Percentiles rank a stretch among this genome's conserved stretches.
Evolutionary conservation across 768 basidiomycete species (phyloP).

Genomic region (Collybia nuda): DNA sequence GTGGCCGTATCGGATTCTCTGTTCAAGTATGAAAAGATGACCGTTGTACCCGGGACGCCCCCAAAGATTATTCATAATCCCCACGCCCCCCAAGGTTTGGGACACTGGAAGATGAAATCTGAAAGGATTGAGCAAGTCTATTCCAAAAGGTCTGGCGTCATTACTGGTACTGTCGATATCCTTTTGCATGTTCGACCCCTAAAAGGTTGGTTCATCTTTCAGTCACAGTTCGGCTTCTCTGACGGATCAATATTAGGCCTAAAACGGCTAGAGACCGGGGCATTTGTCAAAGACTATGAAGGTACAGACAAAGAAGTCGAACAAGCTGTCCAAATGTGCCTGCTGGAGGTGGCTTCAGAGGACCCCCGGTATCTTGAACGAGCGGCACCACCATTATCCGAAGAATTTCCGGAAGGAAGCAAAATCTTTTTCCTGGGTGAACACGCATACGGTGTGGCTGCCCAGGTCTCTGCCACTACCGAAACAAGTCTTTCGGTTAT

Average conservation of each 20-base stretch:
- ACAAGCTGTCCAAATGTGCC: conserved; percentile 84
- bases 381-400: conserved; percentile 74
- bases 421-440: conserved; percentile 96
- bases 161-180: conserved; percentile 79
- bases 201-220: conserved; percentile 60
- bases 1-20: conserved; percentile 82
- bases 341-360: conserved; percentile 79
- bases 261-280: conserved; percentile 84
- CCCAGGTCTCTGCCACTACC: conserved; percentile 77
- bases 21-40: conserved; percentile 81
- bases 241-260: conserved; percentile 53
- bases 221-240: conserved; percentile 1
- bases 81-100: conserved; percentile 66
- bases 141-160: conserved; percentile 86
- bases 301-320: conserved; percentile 77
- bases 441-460: conserved; percentile 94
- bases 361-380: conserved; percentile 87
- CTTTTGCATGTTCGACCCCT: conserved; percentile 88
- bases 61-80: conserved; percentile 68
- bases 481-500: conserved; percentile 75
- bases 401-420: conserved; percentile 89
- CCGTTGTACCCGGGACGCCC: conserved; percentile 47
- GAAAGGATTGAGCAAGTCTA: conserved; percentile 82
- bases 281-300: conserved; percentile 95
- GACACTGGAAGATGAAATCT: conserved; percentile 77